phyloP scores from a whole-genome alignment of 179 eudicot genomes.

The Spergularia azorica region DNA sequence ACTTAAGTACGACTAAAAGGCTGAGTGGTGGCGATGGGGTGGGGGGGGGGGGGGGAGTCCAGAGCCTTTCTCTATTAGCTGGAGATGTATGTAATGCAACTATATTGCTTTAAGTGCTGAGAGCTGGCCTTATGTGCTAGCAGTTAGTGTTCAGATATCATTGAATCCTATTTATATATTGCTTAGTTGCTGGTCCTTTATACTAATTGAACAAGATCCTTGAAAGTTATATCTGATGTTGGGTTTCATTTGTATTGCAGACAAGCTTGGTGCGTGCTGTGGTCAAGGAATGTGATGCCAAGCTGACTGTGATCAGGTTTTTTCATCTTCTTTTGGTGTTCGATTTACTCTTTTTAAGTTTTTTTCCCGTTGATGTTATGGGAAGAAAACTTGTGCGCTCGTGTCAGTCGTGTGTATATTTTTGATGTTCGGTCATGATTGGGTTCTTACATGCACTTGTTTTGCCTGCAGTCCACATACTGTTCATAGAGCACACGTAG shows the following conservation, averaged over 20 bases:
- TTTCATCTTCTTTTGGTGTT: conserved; percentile 11
- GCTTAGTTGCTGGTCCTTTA: not conserved
- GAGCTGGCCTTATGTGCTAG: not conserved
- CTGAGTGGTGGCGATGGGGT: no score
- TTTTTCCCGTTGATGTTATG: not conserved
- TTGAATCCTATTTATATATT: not conserved
- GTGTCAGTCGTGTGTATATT: not conserved
- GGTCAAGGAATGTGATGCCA: conserved; percentile 88
- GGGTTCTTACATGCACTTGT: conserved; percentile 15
- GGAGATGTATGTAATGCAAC: not conserved
- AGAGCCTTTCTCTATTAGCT: not conserved
- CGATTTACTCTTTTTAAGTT: not conserved
- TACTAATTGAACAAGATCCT: not conserved
- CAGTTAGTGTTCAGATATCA: not conserved
- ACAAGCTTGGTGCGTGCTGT: conserved; percentile 97
- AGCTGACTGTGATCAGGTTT: conserved; percentile 74
- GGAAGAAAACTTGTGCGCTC: conserved; percentile 2
- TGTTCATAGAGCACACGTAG: conserved; percentile 80
- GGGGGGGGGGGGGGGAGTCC: no score
- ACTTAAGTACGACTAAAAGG: not conserved
- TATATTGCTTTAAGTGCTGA: not conserved
- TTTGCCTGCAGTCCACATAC: conserved; percentile 81
- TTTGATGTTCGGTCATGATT: not conserved
- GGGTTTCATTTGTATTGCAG: conserved; percentile 36
- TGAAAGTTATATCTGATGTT: conserved; percentile 5